A percentile compares a stretch with the other conserved stretches of the same genome.
These are phyloP conservation scores for Prunus yedoensis DNA, from an alignment of 331 rosid genomes.

Conservation along the genomic window DNA sequence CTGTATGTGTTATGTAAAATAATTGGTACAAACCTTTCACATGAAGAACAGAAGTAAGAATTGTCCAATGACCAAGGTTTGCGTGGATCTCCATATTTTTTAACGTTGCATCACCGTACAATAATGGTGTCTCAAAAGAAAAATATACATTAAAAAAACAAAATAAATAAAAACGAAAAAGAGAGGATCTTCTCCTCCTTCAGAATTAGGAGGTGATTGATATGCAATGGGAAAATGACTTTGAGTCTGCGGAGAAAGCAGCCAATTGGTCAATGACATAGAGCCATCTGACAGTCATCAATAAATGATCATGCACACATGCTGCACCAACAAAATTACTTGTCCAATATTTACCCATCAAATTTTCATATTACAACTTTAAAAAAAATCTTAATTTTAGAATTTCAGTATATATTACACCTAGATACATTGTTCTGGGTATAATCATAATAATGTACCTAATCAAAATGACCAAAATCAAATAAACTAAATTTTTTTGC, in stretches of 20 bases:
- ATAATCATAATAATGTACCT: no score
- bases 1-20: background rate
- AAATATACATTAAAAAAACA: background rate
- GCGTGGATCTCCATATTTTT: background rate
- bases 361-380: background rate
- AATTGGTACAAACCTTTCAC: background rate
- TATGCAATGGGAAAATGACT: background rate
- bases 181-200: background rate
- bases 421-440: no score
- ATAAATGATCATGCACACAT: background rate
- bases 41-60: background rate
- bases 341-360: background rate
- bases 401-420: no score
- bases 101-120: constrained; percentile 1
- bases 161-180: background rate
- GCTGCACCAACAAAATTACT: background rate
- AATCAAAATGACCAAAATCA: no score
- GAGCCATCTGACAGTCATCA: background rate
- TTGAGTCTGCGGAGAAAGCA: background rate
- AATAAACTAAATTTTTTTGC: no score
- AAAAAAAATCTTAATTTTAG: no score
- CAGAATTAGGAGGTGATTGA: background rate
- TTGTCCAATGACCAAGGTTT: background rate
- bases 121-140: background rate
- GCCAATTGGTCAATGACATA: background rate